A percentile compares a stretch with the other conserved stretches of the same genome.
These are phyloP conservation scores for Artomyces pyxidatus DNA, from an alignment of 768 basidiomycete species.

Conservation along the genomic window DNA sequence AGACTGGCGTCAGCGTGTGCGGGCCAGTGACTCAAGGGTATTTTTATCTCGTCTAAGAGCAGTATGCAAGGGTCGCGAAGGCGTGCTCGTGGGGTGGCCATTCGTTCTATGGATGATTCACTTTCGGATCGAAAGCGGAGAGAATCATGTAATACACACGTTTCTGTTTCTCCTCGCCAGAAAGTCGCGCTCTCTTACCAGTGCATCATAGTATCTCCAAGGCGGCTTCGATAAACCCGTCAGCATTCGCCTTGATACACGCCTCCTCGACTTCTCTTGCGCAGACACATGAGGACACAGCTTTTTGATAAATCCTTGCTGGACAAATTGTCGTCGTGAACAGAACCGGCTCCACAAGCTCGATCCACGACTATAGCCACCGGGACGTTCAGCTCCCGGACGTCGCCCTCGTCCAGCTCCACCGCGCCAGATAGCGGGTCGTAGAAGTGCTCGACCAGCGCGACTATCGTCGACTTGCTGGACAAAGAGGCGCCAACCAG, in stretches of 20 bases:
- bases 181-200: constrained; percentile 44
- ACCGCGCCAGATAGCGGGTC: constrained; percentile 37
- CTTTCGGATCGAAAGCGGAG: not conserved
- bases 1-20: no score
- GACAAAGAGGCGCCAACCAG: constrained; percentile 34
- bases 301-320: constrained; percentile 40
- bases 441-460: constrained; percentile 45
- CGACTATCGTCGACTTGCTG: constrained; percentile 33
- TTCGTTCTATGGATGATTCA: constrained; percentile 33
- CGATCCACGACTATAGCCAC: constrained; percentile 43
- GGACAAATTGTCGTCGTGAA: constrained; percentile 43
- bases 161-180: constrained; percentile 53
- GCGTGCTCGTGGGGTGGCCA: constrained; percentile 27
- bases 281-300: constrained; percentile 29
- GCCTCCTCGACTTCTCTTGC: constrained; percentile 42
- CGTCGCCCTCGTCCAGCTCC: constrained; percentile 37
- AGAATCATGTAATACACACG: constrained; percentile 33
- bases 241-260: constrained; percentile 42
- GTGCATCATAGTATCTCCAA: constrained; percentile 41
- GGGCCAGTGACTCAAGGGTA: no score
- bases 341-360: constrained; percentile 42
- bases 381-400: constrained; percentile 37
- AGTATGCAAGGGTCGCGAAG: constrained; percentile 25
- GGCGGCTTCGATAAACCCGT: constrained; percentile 42
- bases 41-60: constrained; percentile 22